phyloP scores from a whole-genome alignment of 2,329 filamentous ascomycete species.

The Onygenales sp. region DNA sequence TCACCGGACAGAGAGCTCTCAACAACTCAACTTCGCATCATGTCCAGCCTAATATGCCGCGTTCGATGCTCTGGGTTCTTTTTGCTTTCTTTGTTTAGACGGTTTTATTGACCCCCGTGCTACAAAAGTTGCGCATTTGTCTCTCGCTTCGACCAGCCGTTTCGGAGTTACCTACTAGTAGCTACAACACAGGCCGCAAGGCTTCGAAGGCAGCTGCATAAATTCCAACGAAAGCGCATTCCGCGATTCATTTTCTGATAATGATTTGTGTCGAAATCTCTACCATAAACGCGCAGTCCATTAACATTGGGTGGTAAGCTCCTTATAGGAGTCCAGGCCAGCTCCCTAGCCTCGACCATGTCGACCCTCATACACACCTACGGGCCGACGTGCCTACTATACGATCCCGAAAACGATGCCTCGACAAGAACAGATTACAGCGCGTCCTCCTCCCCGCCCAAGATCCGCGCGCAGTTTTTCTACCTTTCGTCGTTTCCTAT shows the following conservation, averaged over 20 bases:
- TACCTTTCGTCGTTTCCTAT: slow-evolving; percentile 75
- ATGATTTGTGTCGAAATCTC: neutral
- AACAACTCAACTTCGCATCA: too few species aligned
- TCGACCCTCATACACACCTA: slow-evolving; percentile 47
- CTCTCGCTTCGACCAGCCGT: neutral
- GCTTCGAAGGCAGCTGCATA: neutral
- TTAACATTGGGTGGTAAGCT: neutral
- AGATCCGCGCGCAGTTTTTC: slow-evolving; percentile 65
- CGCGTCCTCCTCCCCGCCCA: slow-evolving; percentile 42
- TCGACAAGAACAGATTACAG: slow-evolving; percentile 17
- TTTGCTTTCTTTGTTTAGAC: too few species aligned
- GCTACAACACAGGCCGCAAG: neutral
- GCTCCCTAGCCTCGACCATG: slow-evolving; percentile 18
- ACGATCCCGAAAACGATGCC: slow-evolving; percentile 19
- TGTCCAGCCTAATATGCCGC: too few species aligned
- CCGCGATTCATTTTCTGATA: neutral
- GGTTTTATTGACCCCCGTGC: too few species aligned
- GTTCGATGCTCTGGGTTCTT: too few species aligned
- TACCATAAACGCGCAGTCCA: neutral
- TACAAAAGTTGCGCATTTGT: neutral
- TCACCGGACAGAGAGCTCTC: too few species aligned
- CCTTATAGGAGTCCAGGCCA: neutral
- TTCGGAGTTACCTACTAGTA: neutral
- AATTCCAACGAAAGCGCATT: neutral
- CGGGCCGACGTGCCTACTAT: slow-evolving; percentile 47